Percentiles rank a stretch among this genome's conserved stretches.
Evolutionary conservation across 2,329 filamentous ascomycete genomes (phyloP).

Genomic region (Aschersonia sp.): DNA sequence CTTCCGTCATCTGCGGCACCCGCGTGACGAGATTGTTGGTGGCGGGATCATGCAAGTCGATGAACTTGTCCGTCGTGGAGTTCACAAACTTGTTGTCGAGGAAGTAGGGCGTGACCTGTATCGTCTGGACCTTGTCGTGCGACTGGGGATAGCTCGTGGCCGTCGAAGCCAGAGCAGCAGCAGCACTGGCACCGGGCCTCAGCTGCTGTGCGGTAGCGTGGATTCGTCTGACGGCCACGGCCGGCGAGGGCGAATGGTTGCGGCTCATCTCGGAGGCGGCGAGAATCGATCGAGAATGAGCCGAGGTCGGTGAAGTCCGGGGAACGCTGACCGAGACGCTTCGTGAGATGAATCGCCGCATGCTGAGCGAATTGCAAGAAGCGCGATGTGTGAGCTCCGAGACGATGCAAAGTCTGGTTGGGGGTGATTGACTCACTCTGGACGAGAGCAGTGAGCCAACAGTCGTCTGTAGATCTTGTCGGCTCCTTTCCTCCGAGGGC

Average conservation of each 20-base stretch:
- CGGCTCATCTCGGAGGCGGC: conserved; percentile 19
- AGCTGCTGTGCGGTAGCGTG: conserved; percentile 43
- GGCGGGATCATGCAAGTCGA: conserved; percentile 69
- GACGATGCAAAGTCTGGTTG: no score
- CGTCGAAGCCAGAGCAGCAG: conserved; percentile 35
- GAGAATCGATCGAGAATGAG: neutral
- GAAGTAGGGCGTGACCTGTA: conserved; percentile 65
- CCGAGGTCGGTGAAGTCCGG: conserved; percentile 6
- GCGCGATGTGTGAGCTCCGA: no score
- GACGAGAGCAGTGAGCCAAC: no score
- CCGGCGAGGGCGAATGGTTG: conserved; percentile 14
- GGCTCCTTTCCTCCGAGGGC: neutral
- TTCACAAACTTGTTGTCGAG: conserved; percentile 64
- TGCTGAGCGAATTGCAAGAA: conserved; percentile 10
- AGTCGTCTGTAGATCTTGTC: no score
- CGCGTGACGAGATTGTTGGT: conserved; percentile 77
- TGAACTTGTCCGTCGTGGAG: conserved; percentile 56
- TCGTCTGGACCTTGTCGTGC: conserved; percentile 55
- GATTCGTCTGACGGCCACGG: conserved; percentile 33
- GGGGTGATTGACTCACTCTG: no score
- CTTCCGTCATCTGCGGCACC: conserved; percentile 68
- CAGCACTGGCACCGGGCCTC: conserved; percentile 18
- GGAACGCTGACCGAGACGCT: conserved; percentile 21
- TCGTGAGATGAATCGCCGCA: conserved; percentile 31
- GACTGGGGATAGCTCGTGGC: conserved; percentile 51